phyloP scores from a whole-genome alignment of 2,329 filamentous ascomycete species.

The Fusarium sarcochroum region DNA sequence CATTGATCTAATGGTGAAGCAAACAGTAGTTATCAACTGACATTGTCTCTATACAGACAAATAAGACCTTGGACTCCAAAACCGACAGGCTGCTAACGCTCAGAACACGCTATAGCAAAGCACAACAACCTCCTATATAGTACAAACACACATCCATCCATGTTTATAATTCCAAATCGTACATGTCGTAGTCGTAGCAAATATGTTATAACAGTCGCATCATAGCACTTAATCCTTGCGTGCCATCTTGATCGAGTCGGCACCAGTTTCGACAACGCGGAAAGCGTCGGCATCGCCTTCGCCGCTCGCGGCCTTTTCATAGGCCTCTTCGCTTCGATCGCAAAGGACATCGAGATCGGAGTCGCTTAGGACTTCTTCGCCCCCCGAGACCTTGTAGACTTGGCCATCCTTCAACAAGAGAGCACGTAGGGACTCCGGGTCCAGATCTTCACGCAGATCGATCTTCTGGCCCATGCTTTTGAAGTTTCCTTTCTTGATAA shows the following conservation, averaged over 20 bases:
- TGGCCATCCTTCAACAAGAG: slow-evolving; percentile 80
- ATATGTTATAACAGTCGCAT: background rate
- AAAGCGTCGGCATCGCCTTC: slow-evolving; percentile 80
- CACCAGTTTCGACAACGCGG: slow-evolving; percentile 83
- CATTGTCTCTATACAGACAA: background rate
- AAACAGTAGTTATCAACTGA: background rate
- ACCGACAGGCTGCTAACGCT: background rate
- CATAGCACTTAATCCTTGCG: slow-evolving; percentile 34
- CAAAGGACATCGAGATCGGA: slow-evolving; percentile 83
- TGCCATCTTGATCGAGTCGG: slow-evolving; percentile 64
- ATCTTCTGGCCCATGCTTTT: slow-evolving; percentile 76
- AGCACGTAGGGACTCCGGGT: slow-evolving; percentile 72
- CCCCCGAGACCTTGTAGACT: slow-evolving; percentile 70
- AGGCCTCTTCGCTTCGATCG: slow-evolving; percentile 77
- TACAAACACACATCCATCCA: background rate
- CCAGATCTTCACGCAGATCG: slow-evolving; percentile 66
- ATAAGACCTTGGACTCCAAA: background rate
- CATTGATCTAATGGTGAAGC: background rate
- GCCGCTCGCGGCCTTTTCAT: slow-evolving; percentile 81
- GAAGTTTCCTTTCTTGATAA: slow-evolving; percentile 94
- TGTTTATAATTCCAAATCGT: background rate
- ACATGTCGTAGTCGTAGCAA: background rate
- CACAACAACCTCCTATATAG: background rate
- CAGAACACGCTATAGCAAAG: slow-evolving; percentile 16
- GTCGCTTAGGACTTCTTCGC: slow-evolving; percentile 78